Percentiles rank a stretch among this genome's conserved stretches.
Conservation (phyloP, 345 rosid genomes). For the Eucalyptus sp. region DNA sequence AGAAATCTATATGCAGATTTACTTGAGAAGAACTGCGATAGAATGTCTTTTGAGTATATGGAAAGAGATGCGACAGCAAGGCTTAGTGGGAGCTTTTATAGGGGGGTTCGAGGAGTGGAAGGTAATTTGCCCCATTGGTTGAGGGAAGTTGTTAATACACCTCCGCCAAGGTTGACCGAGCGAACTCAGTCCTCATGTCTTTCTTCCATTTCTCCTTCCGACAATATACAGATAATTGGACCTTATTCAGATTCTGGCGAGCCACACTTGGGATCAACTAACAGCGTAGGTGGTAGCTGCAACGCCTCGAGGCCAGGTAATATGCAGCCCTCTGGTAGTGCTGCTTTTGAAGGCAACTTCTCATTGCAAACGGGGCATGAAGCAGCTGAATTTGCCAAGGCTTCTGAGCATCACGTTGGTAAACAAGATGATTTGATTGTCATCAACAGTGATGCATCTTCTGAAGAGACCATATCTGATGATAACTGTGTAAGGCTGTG, state of each 20-base stretch:
- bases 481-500: constrained; percentile 12
- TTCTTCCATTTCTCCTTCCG: background rate
- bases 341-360: background rate
- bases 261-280: background rate
- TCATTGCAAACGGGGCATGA: background rate
- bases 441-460: constrained; percentile 28
- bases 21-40: background rate
- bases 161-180: constrained; percentile 6
- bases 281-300: background rate
- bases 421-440: constrained; percentile 9
- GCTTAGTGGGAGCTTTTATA: background rate
- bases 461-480: constrained; percentile 43
- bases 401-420: background rate
- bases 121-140: constrained; percentile 30
- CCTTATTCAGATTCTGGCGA: background rate
- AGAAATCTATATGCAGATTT: background rate
- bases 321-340: background rate
- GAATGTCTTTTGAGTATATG: background rate
- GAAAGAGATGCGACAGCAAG: background rate
- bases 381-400: background rate
- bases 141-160: constrained; percentile 14
- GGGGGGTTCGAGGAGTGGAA: background rate
- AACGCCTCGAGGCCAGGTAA: background rate
- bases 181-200: background rate
- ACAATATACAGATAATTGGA: background rate